Evolutionary conservation across 257 asterid species (phyloP), one percentile per base, ranked within the genome.

Genomic region (Sherardia arvensis): DNA sequence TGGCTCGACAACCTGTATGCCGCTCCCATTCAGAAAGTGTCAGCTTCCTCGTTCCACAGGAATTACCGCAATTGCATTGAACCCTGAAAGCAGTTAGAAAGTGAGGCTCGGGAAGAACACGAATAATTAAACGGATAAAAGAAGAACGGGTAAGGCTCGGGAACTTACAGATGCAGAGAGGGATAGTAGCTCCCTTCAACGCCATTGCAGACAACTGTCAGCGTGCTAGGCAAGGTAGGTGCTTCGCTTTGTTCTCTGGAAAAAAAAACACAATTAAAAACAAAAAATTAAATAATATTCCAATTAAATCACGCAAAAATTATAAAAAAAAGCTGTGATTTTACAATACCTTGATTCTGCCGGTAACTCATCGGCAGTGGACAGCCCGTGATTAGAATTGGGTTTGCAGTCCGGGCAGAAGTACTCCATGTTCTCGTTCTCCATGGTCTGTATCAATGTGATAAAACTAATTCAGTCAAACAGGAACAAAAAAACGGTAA

Each of bases 1-100:
- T 93, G 10, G 99, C 97, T 79, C 97, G 80, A 71, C 87, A 87
- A 43, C 99, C 99, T 27, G 97, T 90, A 77, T 93, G 99, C 17
- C 83, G 77, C 72, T 93, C 99, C 99, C 99, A 93, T 81, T 87
- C 94, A 77, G 84, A 71, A 65, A 85, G 96, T 64, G 84, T 78
- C 71, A 66, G 85, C 65, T 87, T 87, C 79, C 68, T 77, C 58
- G 81, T 67, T 71, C 94, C 99, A 54, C 99, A 93, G 28, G 87
- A 81, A 69, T n/a, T n/a, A n/a, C 90, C 94, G 69, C 99, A 93
- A 64, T 57, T 69, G 66, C 99, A 93, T 74, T 87, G 96, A 63
- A 93, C 97, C 82, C 99, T 93, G 86, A 66, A 71, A 71, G 59
- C 30, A 70, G 54, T 18, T n/a, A 68, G 26, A 12, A 33, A 45